A percentile compares a stretch with the other conserved stretches of the same genome.
phyloP scores from a whole-genome alignment of 495 filamentous ascomycete species.

The Aspergillus indologenus region DNA sequence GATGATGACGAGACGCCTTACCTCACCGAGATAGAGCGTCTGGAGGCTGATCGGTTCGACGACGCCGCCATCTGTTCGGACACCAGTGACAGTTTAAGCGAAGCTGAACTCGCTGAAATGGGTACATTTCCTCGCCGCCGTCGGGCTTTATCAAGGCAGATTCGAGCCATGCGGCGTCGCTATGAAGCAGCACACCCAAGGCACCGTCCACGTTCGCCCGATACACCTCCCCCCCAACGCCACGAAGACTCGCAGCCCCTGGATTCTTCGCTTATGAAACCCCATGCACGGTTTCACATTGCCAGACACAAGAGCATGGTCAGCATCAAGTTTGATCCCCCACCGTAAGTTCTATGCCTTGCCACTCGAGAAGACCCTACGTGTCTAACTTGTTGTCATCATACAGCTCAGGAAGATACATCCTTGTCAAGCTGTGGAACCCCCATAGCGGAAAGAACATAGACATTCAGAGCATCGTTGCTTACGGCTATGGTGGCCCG shows the following conservation, averaged over 20 bases:
- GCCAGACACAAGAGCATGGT: slow-evolving; percentile 76
- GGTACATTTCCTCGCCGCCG: slow-evolving; percentile 30
- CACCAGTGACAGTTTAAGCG: slow-evolving; percentile 47
- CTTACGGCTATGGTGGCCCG: slow-evolving; percentile 77
- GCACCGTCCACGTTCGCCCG: slow-evolving; percentile 23
- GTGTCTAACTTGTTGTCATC: slow-evolving; percentile 9
- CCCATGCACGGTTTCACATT: slow-evolving; percentile 77
- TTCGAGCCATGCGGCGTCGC: slow-evolving; percentile 24
- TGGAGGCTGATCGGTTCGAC: slow-evolving; percentile 16
- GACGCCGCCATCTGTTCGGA: slow-evolving; percentile 44
- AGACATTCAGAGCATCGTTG: slow-evolving; percentile 78
- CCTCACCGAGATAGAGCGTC: slow-evolving; percentile 23
- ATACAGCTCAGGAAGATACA: slow-evolving; percentile 63
- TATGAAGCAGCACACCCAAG: slow-evolving; percentile 19
- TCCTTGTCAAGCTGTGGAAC: slow-evolving; percentile 85
- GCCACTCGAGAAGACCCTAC: neutral
- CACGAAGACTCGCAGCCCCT: slow-evolving; percentile 1
- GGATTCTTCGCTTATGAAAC: slow-evolving; percentile 57
- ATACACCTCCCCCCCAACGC: slow-evolving; percentile 7
- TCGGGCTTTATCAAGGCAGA: slow-evolving; percentile 26
- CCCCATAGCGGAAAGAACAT: slow-evolving; percentile 66
- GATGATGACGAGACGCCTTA: slow-evolving; percentile 16
- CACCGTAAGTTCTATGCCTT: slow-evolving; percentile 58
- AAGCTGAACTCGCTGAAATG: slow-evolving; percentile 30
- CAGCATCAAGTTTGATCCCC: slow-evolving; percentile 84